Evolutionary conservation across 352 stramenopile species (phyloP).

Genomic region (Phytophthora agathidicida): DNA sequence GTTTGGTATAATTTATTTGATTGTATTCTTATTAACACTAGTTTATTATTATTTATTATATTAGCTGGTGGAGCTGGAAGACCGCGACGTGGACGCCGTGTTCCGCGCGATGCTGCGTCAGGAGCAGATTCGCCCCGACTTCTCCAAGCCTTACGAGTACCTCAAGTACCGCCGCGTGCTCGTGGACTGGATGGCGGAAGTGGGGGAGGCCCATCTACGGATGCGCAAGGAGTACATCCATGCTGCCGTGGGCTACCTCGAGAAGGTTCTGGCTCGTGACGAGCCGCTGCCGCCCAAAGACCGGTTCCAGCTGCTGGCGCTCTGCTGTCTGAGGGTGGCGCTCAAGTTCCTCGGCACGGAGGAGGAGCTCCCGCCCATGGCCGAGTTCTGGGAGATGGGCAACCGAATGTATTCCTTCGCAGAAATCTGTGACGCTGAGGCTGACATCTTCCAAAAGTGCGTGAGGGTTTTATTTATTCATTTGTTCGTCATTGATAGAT

Average conservation of each 20-base stretch:
- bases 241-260: constrained; percentile 81
- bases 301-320: constrained; percentile 81
- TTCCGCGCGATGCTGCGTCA: constrained; percentile 83
- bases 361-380: constrained; percentile 79
- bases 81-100: constrained; percentile 72
- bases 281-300: constrained; percentile 64
- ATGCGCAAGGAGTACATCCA: constrained; percentile 86
- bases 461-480: constrained; percentile 11
- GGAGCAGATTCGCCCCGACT: constrained; percentile 73
- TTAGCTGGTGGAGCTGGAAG: constrained; percentile 73
- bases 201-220: constrained; percentile 80
- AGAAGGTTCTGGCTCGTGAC: constrained; percentile 62
- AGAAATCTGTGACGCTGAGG: constrained; percentile 81
- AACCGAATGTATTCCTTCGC: constrained; percentile 87
- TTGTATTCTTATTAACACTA: constrained; percentile 10
- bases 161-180: constrained; percentile 84
- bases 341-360: constrained; percentile 84
- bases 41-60: constrained; percentile 12
- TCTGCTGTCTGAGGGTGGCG: constrained; percentile 81
- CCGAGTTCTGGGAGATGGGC: constrained; percentile 87
- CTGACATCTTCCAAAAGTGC: constrained; percentile 53
- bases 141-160: constrained; percentile 79
- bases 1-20: constrained; percentile 1
- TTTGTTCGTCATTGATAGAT: constrained; percentile 18
- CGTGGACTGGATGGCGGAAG: constrained; percentile 88